Evolutionary conservation across 2,329 filamentous ascomycete species (phyloP), one percentile per base, ranked within the genome.

Genomic region (Thelonectria olida): DNA sequence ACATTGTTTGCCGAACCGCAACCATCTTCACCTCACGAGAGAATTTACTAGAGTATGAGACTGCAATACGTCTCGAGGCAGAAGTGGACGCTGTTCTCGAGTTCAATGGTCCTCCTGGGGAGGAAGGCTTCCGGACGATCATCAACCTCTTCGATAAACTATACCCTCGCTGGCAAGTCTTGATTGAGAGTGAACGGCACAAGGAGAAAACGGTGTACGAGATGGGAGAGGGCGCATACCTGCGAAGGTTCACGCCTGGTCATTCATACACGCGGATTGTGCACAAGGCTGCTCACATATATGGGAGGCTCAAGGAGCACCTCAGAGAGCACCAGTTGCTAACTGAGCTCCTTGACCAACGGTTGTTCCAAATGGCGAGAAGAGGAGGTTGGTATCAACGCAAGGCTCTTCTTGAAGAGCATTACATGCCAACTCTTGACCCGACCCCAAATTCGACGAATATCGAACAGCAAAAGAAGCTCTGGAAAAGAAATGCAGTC

Each of bases 381-480:
- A 87, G 96, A 41, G 96, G 96, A 0, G 88, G 89, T 1, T 99
- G 96, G 96, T 98, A 98, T 74, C 94, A 97, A 73, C 91, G 96
- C 19, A 97, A 96, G 77, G 96, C 95, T 1, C 81, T 99, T 1
- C 78, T 99, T 2, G 96, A 99, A 79, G 96, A 99, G 75, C 93
- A 96, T 73, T 98, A 99, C 76, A 94, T 98, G 92, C 85, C 88
- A 72, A 81, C 84, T 5, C 73, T 91, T 6, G 83, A 81, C 27
- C 80, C 84, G 0, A 76, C 75, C 2, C 76, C 77, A 0, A 67
- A 69, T 2, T 77, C 75, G 5, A 59, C 71, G 4, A 75, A 82
- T 31, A 42, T 72, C 4, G 83, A 84, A 25, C 72, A 79, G 52
- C 90, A 91, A 72, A 96, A 92, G 78, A 95, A 90, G 70, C 84